phyloP scores from a whole-genome alignment of 2,329 filamentous ascomycete species.

The Fusarium goolgardi region DNA sequence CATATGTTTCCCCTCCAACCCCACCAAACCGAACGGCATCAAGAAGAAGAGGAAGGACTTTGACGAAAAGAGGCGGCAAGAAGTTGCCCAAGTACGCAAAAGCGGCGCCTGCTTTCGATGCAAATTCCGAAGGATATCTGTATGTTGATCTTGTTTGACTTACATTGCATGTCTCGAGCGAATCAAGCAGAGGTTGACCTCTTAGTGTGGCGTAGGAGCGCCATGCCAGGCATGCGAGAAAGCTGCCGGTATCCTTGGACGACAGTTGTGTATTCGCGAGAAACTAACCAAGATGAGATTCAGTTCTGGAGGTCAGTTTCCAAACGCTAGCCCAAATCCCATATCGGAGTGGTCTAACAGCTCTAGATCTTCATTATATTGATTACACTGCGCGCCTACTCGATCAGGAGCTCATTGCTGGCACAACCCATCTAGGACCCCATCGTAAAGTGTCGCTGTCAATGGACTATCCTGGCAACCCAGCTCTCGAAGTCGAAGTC shows the following conservation, averaged over 20 bases:
- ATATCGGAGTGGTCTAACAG: not conserved
- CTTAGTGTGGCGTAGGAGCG: conserved; percentile 43
- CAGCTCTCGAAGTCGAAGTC: conserved; percentile 41
- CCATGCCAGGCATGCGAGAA: conserved; percentile 44
- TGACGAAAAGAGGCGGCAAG: conserved; percentile 43
- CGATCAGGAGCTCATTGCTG: conserved; percentile 46
- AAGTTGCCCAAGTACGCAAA: conserved; percentile 46
- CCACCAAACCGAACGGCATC: conserved; percentile 42
- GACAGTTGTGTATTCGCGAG: conserved; percentile 45
- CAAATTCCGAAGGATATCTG: conserved; percentile 45
- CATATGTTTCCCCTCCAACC: conserved; percentile 47
- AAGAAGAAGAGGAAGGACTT: conserved; percentile 48
- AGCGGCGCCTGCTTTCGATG: conserved; percentile 46
- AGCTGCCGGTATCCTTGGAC: conserved; percentile 43
- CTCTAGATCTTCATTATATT: conserved; percentile 47
- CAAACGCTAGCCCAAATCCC: not conserved
- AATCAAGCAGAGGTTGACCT: conserved; percentile 21
- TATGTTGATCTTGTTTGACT: conserved; percentile 28
- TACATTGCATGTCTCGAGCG: not conserved
- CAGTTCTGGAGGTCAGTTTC: conserved; percentile 43
- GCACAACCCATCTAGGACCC: conserved; percentile 46
- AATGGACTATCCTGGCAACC: conserved; percentile 47
- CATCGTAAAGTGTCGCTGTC: conserved; percentile 44
- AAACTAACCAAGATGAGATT: conserved; percentile 48
- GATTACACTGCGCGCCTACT: conserved; percentile 46